Evolutionary conservation across 2,329 filamentous ascomycete genomes (phyloP).

Genomic region (Fusarium acutatum): DNA sequence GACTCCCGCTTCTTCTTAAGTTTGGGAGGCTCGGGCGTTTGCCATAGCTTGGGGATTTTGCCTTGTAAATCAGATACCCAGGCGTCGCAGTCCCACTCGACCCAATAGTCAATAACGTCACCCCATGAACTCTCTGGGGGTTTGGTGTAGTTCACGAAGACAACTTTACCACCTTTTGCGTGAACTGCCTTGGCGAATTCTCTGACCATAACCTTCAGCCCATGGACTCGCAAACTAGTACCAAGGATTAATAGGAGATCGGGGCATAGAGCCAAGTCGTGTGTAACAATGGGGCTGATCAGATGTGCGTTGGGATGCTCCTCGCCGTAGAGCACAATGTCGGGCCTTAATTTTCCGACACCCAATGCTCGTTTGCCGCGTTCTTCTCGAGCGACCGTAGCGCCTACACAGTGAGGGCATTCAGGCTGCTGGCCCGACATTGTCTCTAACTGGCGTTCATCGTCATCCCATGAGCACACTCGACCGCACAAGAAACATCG

Average conservation of each 20-base stretch:
- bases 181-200: slow-evolving; percentile 78
- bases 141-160: slow-evolving; percentile 78
- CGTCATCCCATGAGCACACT: slow-evolving; percentile 67
- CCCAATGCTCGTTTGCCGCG: slow-evolving; percentile 73
- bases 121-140: slow-evolving; percentile 77
- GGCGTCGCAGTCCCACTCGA: slow-evolving; percentile 78
- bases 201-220: slow-evolving; percentile 73
- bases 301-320: slow-evolving; percentile 75
- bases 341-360: slow-evolving; percentile 73
- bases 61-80: slow-evolving; percentile 72
- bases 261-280: slow-evolving; percentile 70
- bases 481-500: slow-evolving; percentile 70
- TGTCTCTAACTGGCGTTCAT: slow-evolving; percentile 62
- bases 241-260: slow-evolving; percentile 76
- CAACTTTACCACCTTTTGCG: slow-evolving; percentile 71
- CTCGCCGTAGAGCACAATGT: slow-evolving; percentile 79
- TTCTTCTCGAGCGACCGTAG: slow-evolving; percentile 69
- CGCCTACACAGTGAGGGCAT: slow-evolving; percentile 71
- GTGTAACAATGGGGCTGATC: slow-evolving; percentile 73
- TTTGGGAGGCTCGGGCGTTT: slow-evolving; percentile 58
- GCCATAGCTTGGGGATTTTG: slow-evolving; percentile 68
- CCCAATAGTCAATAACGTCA: slow-evolving; percentile 77
- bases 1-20: slow-evolving; percentile 49
- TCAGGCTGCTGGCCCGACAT: slow-evolving; percentile 72
- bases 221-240: slow-evolving; percentile 76